phyloP scores from a whole-genome alignment of 345 rosid species.

The Aquilaria malaccensis region DNA sequence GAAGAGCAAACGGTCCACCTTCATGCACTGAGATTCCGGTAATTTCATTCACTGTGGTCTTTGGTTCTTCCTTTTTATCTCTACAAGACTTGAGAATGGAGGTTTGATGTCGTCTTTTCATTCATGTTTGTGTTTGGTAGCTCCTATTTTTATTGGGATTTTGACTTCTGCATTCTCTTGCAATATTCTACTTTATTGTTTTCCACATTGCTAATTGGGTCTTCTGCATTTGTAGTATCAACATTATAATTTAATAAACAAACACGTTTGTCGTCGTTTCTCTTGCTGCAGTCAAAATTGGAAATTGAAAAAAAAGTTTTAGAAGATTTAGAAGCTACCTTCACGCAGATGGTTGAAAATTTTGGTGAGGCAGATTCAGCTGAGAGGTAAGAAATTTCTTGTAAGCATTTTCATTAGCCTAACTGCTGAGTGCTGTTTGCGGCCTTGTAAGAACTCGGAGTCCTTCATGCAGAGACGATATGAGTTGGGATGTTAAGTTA shows the following conservation, averaged over 20 bases:
- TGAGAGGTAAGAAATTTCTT: constrained; percentile 29
- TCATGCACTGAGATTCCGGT: constrained; percentile 21
- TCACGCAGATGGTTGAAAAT: constrained; percentile 56
- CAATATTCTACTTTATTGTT: not conserved
- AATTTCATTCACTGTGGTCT: constrained; percentile 19
- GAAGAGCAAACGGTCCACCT: constrained; percentile 32
- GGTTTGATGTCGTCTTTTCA: not conserved
- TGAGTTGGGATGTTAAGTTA: constrained; percentile 57
- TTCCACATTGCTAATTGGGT: not conserved
- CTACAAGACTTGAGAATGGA: not conserved
- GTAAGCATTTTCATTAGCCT: not conserved
- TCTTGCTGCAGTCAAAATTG: constrained; percentile 43
- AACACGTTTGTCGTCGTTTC: not conserved
- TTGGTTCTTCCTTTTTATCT: not conserved
- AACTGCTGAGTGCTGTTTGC: not conserved
- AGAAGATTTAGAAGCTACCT: constrained; percentile 46
- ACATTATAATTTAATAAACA: no score
- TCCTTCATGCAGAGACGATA: constrained; percentile 37
- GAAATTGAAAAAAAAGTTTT: constrained; percentile 61
- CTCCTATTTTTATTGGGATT: not conserved
- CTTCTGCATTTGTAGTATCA: not conserved
- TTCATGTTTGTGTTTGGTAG: not conserved
- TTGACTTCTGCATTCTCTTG: not conserved
- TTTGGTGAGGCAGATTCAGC: constrained; percentile 41
- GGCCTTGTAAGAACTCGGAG: not conserved